Base-by-base conservation (phyloP, 1,139 yeast species). In the Magnusiomyces sp. region DNA sequence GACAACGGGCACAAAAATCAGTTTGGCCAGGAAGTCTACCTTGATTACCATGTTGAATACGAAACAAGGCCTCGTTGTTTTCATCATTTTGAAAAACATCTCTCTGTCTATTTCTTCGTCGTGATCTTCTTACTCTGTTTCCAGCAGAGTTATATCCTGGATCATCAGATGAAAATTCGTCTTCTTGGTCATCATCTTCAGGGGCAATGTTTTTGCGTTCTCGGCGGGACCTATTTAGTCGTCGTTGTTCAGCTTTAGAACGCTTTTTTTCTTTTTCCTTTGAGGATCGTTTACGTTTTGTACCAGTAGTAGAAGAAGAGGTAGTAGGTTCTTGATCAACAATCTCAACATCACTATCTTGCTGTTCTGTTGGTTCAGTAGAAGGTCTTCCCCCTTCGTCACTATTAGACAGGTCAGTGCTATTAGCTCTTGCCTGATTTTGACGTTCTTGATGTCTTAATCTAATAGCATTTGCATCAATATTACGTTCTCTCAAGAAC, bases 401-500 rank as follows among this genome's bases (percentile, higher is more conserved):
- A 17, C 34, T 29, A 39, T 19, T 32, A 29, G 17, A n/a, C n/a
- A n/a, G n/a, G n/a, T n/a, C n/a, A n/a, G n/a, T n/a, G n/a, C n/a
- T 19, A n/a, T 16, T 32, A 32, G 9, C n/a, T 4, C 20, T 33
- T 32, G 16, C 40, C 58, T 52, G 64, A 55, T 59, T 61, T 55
- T 59, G 52, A 47, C 58, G 58, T 67, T 64, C 59, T 67, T 62
- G 56, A 68, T 83, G 78, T 58, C 95, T 71, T 49, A 75, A 69
- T 58, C 90, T 74, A 62, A 90, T 88, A 44, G 80, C 88, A 0
- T 97, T 86, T 17, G 50, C 56, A 36, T 36, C 51, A 43, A 41
- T 53, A 40, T 97, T 97, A 64, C 89, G 96, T 51, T 84, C 70
- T 39, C 72, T 58, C 53, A 70, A 57, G 49, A 70, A 70, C 60